Conservation (phyloP, 116 monocot species). For the Phalaenopsis hybrid region DNA sequence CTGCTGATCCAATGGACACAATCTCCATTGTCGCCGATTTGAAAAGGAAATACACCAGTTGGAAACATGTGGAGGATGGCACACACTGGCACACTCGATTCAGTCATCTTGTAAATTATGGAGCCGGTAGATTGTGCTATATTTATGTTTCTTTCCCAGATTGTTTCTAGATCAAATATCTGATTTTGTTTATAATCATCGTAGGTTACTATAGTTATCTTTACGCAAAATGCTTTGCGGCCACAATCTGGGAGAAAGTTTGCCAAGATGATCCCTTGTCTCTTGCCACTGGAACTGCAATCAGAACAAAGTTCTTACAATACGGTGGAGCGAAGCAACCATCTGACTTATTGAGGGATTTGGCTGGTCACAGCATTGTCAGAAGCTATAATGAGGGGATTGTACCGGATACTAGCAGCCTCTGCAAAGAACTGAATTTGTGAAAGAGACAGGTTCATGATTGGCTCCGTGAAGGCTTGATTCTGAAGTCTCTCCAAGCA, state of each 20-base stretch:
- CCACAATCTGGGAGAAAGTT: conserved; percentile 81
- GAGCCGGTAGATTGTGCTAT: conserved; percentile 49
- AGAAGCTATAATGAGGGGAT: conserved; percentile 44
- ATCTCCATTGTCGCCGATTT: conserved; percentile 52
- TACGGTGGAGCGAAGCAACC: conserved; percentile 78
- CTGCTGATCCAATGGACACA: conserved; percentile 29
- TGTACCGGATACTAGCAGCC: conserved; percentile 55
- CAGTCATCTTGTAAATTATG: conserved; percentile 85
- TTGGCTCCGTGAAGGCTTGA: background rate
- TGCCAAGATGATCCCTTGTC: conserved; percentile 78
- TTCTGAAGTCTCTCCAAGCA: too few relatives aligned
- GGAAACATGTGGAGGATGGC: conserved; percentile 69
- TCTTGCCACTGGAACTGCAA: conserved; percentile 36
- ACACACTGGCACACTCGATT: conserved; percentile 91
- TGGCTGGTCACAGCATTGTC: conserved; percentile 46
- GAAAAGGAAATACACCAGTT: conserved; percentile 54
- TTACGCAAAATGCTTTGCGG: conserved; percentile 83
- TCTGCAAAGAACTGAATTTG: conserved; percentile 57
- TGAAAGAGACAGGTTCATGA: conserved; percentile 5
- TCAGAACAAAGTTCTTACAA: conserved; percentile 56
- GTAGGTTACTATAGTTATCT: conserved; percentile 94
- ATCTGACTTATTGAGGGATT: conserved; percentile 43
- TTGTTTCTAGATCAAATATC: too few relatives aligned
- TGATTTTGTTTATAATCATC: background rate
- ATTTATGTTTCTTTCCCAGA: too few relatives aligned